Evolutionary conservation across 768 basidiomycete genomes (phyloP), one percentile per base, ranked within the genome.

Genomic region (Psilocybe cubensis): DNA sequence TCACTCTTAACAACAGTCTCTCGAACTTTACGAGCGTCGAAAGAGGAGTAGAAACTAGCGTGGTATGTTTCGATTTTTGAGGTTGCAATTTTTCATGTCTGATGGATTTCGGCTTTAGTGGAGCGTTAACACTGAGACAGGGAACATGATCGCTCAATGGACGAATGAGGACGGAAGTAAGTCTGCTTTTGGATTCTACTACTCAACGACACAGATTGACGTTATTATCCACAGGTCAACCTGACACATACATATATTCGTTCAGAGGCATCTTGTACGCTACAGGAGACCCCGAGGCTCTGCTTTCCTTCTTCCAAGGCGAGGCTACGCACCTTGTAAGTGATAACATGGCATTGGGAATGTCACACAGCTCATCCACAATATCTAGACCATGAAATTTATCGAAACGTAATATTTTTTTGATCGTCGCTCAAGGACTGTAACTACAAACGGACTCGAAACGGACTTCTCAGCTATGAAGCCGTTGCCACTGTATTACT

Each of bases 81-180:
- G 10, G 29, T 46, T 25, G 6, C 23, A 25, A 14, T 18, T 44
- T 12, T 21, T 17, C 24, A 38, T 33, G n/a, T 29, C 35, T 54
- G 17, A 43, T 24, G 6, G 12, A 23, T 12, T 23, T 27, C 9
- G 44, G 28, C 10, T 48, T 23, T 35, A 64, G 63, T 64, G 63
- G 63, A 64, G 17, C 40, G 28, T 61, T 43, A 48, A 64, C 24
- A 20, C 61, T 18, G 42, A 20, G 27, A 58, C 59, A 24, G 63
- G 59, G 5, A 18, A 23, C 12, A 14, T 61, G 27, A 52, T 57
- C 11, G 44, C 45, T 3, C 63, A 59, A 45, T 64, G 63, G 63
- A 64, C 50, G 4, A 64, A 64, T 28, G 21, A 53, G 20, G 38
- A 61, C 33, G 54, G 57, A 53, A 38, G 63, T 64, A 52, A 17